Percentiles rank a stretch among this genome's conserved stretches.
phyloP scores from a whole-genome alignment of 2,329 filamentous ascomycete species.

The Scedosporium dehoogii region DNA sequence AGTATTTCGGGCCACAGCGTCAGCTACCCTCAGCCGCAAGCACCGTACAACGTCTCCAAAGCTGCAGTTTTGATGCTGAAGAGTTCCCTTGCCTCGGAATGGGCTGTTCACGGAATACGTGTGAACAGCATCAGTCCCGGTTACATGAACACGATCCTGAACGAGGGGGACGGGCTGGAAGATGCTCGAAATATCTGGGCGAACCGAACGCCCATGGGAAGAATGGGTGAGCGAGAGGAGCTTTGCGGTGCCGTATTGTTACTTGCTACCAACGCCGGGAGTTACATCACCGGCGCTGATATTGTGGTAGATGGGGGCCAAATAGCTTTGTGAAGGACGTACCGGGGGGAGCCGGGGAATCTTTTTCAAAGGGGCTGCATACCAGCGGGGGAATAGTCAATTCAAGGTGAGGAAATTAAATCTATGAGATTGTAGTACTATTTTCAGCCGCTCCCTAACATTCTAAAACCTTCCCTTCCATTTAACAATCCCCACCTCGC shows the following conservation, averaged over 20 bases:
- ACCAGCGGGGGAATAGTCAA: no score
- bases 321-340: no score
- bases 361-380: no score
- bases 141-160: constrained; percentile 78
- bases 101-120: constrained; percentile 70
- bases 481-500: background rate
- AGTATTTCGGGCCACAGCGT: constrained; percentile 78
- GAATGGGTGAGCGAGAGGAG: constrained; percentile 87
- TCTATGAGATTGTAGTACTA: no score
- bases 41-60: constrained; percentile 77
- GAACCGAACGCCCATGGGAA: constrained; percentile 81
- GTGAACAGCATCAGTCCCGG: constrained; percentile 80
- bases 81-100: constrained; percentile 75
- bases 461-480: background rate
- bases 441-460: constrained; percentile 29
- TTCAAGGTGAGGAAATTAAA: no score
- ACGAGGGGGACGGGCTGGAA: constrained; percentile 24
- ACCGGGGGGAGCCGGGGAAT: no score
- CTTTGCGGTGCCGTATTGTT: constrained; percentile 93
- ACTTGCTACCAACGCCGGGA: constrained; percentile 67
- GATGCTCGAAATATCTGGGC: constrained; percentile 60
- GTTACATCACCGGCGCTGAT: constrained; percentile 64
- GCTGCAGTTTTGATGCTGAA: constrained; percentile 68
- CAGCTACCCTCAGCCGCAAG: constrained; percentile 80
- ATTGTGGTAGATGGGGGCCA: constrained; percentile 69